Evolutionary conservation across 2,329 filamentous ascomycete genomes (phyloP).

Genomic region (Apiospora rasikravindrae): DNA sequence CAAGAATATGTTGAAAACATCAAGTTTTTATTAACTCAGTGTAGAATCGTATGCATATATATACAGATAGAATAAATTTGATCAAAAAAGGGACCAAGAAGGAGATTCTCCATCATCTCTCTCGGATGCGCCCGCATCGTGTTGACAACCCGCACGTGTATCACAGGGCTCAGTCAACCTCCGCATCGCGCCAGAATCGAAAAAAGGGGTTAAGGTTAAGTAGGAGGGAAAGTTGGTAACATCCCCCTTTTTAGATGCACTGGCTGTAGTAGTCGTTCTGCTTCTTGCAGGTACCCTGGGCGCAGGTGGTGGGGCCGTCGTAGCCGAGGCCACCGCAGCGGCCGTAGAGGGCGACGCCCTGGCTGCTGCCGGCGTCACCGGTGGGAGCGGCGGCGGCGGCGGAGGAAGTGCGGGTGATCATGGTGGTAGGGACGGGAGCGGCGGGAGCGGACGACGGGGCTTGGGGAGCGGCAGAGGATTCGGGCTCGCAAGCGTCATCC

Average conservation of each 20-base stretch:
- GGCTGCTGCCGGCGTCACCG: slow-evolving; percentile 15
- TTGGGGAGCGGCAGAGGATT: slow-evolving; percentile 25
- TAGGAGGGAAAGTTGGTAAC: background rate
- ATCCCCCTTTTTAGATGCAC: background rate
- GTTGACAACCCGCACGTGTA: background rate
- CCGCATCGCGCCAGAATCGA: background rate
- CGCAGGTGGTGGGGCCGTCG: slow-evolving; percentile 28
- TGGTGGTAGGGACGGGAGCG: slow-evolving; percentile 23
- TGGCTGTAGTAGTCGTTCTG: slow-evolving; percentile 22
- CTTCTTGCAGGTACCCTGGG: slow-evolving; percentile 28
- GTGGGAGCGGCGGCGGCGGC: slow-evolving; percentile 18
- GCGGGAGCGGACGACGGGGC: slow-evolving; percentile 19
- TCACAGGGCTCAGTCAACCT: background rate
- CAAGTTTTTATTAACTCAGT: slow-evolving; percentile 8
- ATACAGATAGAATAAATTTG: background rate
- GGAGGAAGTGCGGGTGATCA: slow-evolving; percentile 22
- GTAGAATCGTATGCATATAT: background rate
- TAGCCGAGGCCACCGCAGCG: slow-evolving; percentile 27
- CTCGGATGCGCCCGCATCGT: background rate
- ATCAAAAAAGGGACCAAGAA: slow-evolving; percentile 3
- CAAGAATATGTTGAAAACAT: background rate
- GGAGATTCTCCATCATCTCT: background rate
- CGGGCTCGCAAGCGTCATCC: background rate
- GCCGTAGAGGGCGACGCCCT: slow-evolving; percentile 23
- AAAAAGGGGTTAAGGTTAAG: background rate